Conservation (phyloP, 2,329 filamentous ascomycete genomes). For the Diaporthe nobilis region DNA sequence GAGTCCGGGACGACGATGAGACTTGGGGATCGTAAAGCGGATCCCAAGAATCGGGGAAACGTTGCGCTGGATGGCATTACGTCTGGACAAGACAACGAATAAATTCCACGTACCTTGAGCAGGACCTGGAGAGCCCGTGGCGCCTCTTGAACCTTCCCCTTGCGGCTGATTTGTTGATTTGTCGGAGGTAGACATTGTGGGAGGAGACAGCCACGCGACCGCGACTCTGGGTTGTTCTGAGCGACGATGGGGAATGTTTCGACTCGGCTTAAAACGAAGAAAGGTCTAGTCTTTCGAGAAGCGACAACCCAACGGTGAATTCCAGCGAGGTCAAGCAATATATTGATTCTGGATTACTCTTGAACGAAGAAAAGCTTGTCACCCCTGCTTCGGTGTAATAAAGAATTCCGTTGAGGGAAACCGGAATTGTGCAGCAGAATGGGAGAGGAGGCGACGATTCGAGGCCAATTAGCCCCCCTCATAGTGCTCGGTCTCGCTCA, state of each 20-base stretch:
- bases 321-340: conserved; percentile 32
- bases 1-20: conserved; percentile 25
- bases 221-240: conserved; percentile 5
- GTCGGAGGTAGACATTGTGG: conserved; percentile 31
- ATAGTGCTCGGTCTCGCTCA: conserved; percentile 38
- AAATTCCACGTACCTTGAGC: conserved; percentile 34
- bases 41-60: conserved; percentile 13
- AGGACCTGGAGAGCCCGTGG: background rate
- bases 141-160: conserved; percentile 3
- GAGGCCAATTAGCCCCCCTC: conserved; percentile 30
- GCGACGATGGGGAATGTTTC: conserved; percentile 15
- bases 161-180: conserved; percentile 29
- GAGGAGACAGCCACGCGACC: background rate
- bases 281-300: background rate
- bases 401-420: conserved; percentile 19
- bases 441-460: conserved; percentile 21
- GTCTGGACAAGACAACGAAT: conserved; percentile 2
- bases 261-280: background rate
- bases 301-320: background rate
- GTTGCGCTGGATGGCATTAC: background rate
- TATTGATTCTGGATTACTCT: conserved; percentile 29
- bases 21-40: conserved; percentile 23
- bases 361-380: conserved; percentile 13
- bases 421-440: conserved; percentile 27
- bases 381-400: conserved; percentile 20